A percentile compares a stretch with the other conserved stretches of the same genome.
These are phyloP conservation scores for Yamadazyma pseudoaaseri DNA, from an alignment of 1,139 yeast genomes.

Conservation along the genomic window DNA sequence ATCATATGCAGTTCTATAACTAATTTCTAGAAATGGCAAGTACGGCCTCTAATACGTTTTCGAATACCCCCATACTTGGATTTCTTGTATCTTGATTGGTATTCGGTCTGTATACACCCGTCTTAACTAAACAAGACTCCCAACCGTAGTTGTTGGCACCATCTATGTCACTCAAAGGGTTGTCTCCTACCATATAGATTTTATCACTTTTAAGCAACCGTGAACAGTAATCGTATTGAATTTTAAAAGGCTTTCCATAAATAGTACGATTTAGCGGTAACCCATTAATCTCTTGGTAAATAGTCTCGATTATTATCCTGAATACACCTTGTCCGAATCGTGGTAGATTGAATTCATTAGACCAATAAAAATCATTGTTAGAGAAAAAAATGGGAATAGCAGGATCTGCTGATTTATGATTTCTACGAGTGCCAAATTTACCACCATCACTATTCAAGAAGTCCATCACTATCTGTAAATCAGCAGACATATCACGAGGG, in stretches of 20 bases:
- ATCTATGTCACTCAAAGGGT: conserved; percentile 86
- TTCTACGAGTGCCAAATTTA: conserved; percentile 59
- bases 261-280: conserved; percentile 52
- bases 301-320: conserved; percentile 58
- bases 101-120: conserved; percentile 86
- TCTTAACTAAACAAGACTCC: conserved; percentile 77
- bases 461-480: conserved; percentile 76
- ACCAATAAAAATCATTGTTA: conserved; percentile 88
- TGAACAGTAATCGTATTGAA: conserved; percentile 80
- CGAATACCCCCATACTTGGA: conserved; percentile 43
- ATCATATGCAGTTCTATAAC: too few relatives aligned
- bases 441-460: conserved; percentile 67
- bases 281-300: conserved; percentile 57
- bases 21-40: too few relatives aligned
- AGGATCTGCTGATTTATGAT: conserved; percentile 39
- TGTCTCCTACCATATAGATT: conserved; percentile 95
- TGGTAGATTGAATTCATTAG: conserved; percentile 75
- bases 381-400: conserved; percentile 80
- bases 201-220: conserved; percentile 39
- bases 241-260: conserved; percentile 80
- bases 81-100: conserved; percentile 18
- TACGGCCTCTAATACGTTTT: conserved; percentile 51
- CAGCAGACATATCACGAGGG: conserved; percentile 88
- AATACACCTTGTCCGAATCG: conserved; percentile 95
- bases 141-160: conserved; percentile 91